Base-by-base conservation (phyloP, 805 yeast species). In the Candida quercuum region DNA sequence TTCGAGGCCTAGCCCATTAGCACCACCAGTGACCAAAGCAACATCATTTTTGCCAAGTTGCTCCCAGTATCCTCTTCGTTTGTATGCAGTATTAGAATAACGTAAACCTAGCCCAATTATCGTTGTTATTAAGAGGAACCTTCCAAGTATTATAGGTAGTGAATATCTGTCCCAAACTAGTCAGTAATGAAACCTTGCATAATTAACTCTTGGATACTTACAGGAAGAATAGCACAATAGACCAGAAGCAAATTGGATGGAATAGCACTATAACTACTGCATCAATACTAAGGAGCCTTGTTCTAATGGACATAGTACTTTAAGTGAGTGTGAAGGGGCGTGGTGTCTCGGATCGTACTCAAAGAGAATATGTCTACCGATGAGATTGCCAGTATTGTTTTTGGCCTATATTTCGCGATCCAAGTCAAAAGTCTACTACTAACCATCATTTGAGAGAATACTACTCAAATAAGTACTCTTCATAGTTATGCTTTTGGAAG, bases 11-110 rank as follows among this genome's bases (percentile, higher is more conserved):
- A 66, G 43, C 1, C 71, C 69, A 31, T 49, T 48, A 14, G 67
- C 57, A 1, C 69, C 71, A 23, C 71, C 71, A 5, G 71, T 64
- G 1, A 65, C 43, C 10, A 61, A 36, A 1, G 50, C 60, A 11
- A 46, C 6, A 28, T 53, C 58, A 2, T 33, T 18, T 1, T 24
- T 4, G 0, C 45, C 32, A 6, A 54, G 27, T 2, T 20, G 33
- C 1, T 36, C 39, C 57, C 58, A 54, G 1, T 10, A 12, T 1
- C 57, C 58, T 12, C 54, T 37, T 29, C 43, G 24, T 30, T 46
- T 49, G 36, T 52, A 52, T 4, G 14, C 2, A 1, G 19, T 26
- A 28, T 51, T 48, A 4, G n/a, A 13, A 14, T 24, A 17, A 2
- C 32, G 5, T 1, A 26, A 16, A 5, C 11, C 6, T 5, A 23